Base-by-base conservation (phyloP, 2,329 filamentous ascomycete genomes). In the Cyphellophora attinorum region DNA sequence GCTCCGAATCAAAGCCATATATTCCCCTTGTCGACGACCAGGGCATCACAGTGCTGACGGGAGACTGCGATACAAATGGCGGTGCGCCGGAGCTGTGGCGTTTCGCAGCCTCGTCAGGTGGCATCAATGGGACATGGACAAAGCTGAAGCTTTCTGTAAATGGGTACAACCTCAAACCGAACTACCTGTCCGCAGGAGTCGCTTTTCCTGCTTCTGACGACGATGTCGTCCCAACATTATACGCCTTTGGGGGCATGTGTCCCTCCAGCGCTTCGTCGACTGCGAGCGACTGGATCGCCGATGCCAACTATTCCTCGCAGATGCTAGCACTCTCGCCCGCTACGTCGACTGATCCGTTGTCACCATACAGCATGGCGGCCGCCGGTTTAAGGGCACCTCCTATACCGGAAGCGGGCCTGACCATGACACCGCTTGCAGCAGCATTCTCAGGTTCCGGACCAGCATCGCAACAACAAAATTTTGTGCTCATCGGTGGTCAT, bases 181-280 rank as follows among this genome's bases (percentile, higher is more conserved):
- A 74, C 38, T 78, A 68, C 42, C 62, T 82, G 16, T 68, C 69
- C 3, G 61, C 61, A 6, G 73, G 74, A 11, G 65, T 91, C 34
- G 68, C 77, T 15, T 93, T 86, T 54, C 79, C 84, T 13, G 68
- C 67, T 19, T 71, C 66, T 21, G 61, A 74, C 30, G 67, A 66
- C 23, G 74, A 70, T 46, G 41, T 35, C 45, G 52, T 25, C 44
- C 70, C 74, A 0, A 66, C 66, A 8, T 60, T 81, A 13, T 93
- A 86, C 53, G 63, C 79, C 5, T 95, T 93, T 57, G 89, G 86
- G 21, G 89, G 89, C 47, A 93, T 95, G 85, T 96, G 89, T 51
- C 47, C 51, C 3, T 57, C 56, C 5, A 53, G 56, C n/a, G 57
- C 62, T 13, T 53, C 58, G 12, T 51, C 60, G 5, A 65, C 66